A percentile compares a stretch with the other conserved stretches of the same genome.
These are phyloP conservation scores for Setomelanomma holmii DNA, from an alignment of 2,329 filamentous ascomycete species.

Conservation along the genomic window DNA sequence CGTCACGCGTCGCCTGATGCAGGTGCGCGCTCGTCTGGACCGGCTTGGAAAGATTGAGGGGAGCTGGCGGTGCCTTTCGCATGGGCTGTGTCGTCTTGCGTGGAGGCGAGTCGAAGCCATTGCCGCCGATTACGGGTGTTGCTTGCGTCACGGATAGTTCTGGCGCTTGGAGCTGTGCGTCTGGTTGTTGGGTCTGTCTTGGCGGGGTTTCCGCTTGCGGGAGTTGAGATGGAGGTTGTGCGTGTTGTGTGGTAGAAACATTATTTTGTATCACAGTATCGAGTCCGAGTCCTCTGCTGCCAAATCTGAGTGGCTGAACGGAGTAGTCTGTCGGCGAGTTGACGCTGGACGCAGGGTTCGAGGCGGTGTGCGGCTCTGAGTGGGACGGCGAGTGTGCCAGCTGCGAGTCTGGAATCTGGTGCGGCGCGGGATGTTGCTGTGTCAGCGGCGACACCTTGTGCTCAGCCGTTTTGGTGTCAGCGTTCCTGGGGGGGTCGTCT, in stretches of 20 bases:
- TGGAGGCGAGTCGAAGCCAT: conserved; percentile 45
- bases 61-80: conserved; percentile 84
- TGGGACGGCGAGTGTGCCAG: conserved; percentile 41
- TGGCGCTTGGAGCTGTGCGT: conserved; percentile 36
- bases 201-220: conserved; percentile 19
- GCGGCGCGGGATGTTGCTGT: conserved; percentile 24
- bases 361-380: conserved; percentile 29
- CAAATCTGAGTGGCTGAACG: conserved; percentile 37
- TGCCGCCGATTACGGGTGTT: conserved; percentile 47
- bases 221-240: conserved; percentile 16
- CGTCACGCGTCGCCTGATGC: conserved; percentile 59
- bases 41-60: conserved; percentile 71
- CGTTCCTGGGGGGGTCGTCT: conserved; percentile 33
- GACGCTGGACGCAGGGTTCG: conserved; percentile 31
- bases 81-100: conserved; percentile 54
- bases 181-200: conserved; percentile 15
- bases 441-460: conserved; percentile 29
- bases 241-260: conserved; percentile 11
- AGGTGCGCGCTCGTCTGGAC: conserved; percentile 53
- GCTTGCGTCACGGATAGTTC: conserved; percentile 49
- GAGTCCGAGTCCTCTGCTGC: conserved; percentile 32
- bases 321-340: conserved; percentile 45
- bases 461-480: conserved; percentile 26
- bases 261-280: conserved; percentile 29
- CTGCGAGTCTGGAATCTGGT: conserved; percentile 38